A percentile compares a stretch with the other conserved stretches of the same genome.
Conservation (phyloP, 2,329 filamentous ascomycete genomes). For the Colletotrichum abscissum region DNA sequence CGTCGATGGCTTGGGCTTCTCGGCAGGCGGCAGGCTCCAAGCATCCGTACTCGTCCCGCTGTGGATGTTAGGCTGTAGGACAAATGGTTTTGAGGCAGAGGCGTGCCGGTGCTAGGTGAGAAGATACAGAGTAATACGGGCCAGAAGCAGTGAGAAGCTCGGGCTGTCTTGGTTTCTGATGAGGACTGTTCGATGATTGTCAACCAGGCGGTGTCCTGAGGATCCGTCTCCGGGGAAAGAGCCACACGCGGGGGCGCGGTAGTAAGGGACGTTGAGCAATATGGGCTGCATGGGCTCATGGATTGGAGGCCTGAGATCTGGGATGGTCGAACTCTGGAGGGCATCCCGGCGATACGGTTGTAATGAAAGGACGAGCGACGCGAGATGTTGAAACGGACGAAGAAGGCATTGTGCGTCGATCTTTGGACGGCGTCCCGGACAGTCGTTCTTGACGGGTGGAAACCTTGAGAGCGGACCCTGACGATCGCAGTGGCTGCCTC, state of each 20-base stretch:
- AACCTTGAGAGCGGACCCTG: conserved; percentile 20
- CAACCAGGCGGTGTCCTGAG: neutral
- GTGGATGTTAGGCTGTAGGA: conserved; percentile 1
- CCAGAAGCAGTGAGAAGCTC: neutral
- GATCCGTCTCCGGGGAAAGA: conserved; percentile 21
- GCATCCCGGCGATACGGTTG: conserved; percentile 12
- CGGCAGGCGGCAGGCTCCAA: conserved; percentile 6
- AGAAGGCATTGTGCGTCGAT: conserved; percentile 15
- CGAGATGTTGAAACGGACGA: conserved; percentile 26
- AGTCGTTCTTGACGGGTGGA: conserved; percentile 17
- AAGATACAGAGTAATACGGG: neutral
- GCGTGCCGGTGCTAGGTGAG: too few species aligned
- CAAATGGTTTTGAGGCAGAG: neutral
- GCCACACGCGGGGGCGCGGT: conserved; percentile 1
- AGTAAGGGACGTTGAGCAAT: neutral
- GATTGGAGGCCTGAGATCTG: neutral
- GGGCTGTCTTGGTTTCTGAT: conserved; percentile 14
- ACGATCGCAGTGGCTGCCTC: conserved; percentile 14
- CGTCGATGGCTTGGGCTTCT: conserved; percentile 29
- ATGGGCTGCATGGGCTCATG: neutral
- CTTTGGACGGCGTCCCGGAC: conserved; percentile 11
- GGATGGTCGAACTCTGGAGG: conserved; percentile 3
- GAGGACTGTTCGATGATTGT: neutral
- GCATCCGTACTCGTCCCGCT: neutral
- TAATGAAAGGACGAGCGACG: conserved; percentile 28